Percentiles rank a stretch among this genome's conserved stretches.
phyloP scores from a whole-genome alignment of 2,329 filamentous ascomycete species.

The Neocucurbitaria cava region DNA sequence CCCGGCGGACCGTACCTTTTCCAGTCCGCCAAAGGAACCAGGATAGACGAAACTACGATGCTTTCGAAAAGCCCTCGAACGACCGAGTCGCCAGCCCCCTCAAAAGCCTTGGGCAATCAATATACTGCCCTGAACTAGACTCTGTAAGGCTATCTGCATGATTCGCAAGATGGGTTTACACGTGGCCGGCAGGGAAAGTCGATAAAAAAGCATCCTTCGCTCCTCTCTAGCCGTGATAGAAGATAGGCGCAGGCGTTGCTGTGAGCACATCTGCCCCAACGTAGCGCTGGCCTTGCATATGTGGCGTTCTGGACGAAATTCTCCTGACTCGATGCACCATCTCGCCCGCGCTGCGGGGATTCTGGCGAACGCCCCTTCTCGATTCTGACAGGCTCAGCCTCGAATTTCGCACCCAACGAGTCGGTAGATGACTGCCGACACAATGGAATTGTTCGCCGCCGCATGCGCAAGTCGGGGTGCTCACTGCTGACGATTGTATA shows the following conservation, averaged over 20 bases:
- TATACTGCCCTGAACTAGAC: too few relatives aligned
- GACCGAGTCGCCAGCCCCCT: neutral
- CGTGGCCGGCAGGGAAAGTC: neutral
- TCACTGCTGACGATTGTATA: slow-evolving; percentile 2
- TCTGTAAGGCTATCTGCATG: neutral
- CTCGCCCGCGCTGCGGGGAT: neutral
- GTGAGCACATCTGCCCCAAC: neutral
- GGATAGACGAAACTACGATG: neutral
- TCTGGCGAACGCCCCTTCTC: neutral
- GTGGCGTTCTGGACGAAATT: slow-evolving; percentile 4
- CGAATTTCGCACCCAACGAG: neutral
- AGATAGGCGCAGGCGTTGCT: neutral
- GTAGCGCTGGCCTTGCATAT: neutral
- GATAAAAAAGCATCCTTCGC: slow-evolving; percentile 5
- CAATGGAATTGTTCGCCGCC: slow-evolving; percentile 5
- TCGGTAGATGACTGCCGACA: slow-evolving; percentile 8
- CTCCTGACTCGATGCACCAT: slow-evolving; percentile 2
- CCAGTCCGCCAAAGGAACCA: neutral
- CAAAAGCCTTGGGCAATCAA: neutral
- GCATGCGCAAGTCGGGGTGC: slow-evolving; percentile 1
- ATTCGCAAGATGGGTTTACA: neutral
- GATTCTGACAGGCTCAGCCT: neutral
- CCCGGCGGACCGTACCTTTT: slow-evolving; percentile 7
- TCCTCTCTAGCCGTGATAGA: neutral
- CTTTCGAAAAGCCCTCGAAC: neutral